Percentiles rank a stretch among this genome's conserved stretches.
These are phyloP conservation scores for Pyrenophora tritici-repentis DNA, from an alignment of 2,329 filamentous ascomycete species.

Conservation along the genomic window DNA sequence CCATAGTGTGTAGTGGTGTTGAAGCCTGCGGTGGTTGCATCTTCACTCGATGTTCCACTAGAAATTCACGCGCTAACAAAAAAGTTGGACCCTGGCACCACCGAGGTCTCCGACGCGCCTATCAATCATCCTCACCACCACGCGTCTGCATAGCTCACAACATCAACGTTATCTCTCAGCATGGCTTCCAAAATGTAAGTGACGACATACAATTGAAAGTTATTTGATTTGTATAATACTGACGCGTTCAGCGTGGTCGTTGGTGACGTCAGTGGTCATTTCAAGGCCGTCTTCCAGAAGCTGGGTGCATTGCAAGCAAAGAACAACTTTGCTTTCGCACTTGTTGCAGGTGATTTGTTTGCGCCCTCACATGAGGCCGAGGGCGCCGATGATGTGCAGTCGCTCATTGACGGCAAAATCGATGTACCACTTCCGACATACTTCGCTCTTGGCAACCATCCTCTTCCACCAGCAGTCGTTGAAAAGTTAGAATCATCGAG, in stretches of 20 bases:
- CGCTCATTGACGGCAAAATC: conserved; percentile 74
- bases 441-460: conserved; percentile 77
- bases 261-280: conserved; percentile 79
- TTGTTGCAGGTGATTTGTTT: conserved; percentile 86
- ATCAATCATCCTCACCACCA: conserved; percentile 22
- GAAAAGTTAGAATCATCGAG: conserved; percentile 74
- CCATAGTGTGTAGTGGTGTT: conserved; percentile 42
- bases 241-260: conserved; percentile 70
- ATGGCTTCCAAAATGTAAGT: conserved; percentile 64
- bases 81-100: conserved; percentile 27
- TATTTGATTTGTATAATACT: conserved; percentile 2
- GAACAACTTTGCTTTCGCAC: conserved; percentile 83
- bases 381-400: conserved; percentile 61
- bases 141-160: conserved; percentile 8
- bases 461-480: conserved; percentile 72
- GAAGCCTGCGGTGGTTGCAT: conserved; percentile 5
- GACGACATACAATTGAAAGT: no score
- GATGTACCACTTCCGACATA: conserved; percentile 82
- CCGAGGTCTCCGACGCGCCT: conserved; percentile 18
- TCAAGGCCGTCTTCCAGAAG: conserved; percentile 78
- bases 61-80: conserved; percentile 34
- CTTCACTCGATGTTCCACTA: conserved; percentile 29
- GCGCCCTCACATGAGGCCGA: conserved; percentile 52
- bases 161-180: neutral
- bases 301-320: conserved; percentile 80